Evolutionary conservation across 2,329 filamentous ascomycete species (phyloP).

Genomic region (Botrytis fragariae): DNA sequence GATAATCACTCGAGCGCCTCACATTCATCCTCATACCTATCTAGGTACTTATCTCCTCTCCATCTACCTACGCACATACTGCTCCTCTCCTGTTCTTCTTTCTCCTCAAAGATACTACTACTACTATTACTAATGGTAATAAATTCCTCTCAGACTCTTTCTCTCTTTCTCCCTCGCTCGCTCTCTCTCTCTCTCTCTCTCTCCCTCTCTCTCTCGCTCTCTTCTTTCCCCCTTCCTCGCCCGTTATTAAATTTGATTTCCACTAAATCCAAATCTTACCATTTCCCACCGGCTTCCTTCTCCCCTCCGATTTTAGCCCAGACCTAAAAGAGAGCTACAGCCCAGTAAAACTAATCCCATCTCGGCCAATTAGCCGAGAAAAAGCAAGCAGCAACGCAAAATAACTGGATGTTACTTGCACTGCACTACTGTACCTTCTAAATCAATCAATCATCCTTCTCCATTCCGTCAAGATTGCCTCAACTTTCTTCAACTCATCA

Average conservation of each 20-base stretch:
- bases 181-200: background rate
- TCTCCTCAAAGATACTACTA: background rate
- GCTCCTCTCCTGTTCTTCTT: background rate
- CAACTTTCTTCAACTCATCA: constrained; percentile 18
- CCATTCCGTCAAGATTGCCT: constrained; percentile 11
- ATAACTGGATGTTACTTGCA: constrained; percentile 3
- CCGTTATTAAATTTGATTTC: constrained; percentile 3
- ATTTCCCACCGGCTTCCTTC: constrained; percentile 5
- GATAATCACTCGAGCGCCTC: background rate
- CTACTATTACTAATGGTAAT: background rate
- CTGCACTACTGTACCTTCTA: constrained; percentile 6
- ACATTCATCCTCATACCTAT: background rate
- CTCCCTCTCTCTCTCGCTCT: background rate
- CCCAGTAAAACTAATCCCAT: background rate
- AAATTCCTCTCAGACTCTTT: background rate
- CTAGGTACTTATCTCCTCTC: background rate
- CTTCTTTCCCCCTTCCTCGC: background rate
- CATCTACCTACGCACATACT: background rate
- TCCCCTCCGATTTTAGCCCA: constrained; percentile 6
- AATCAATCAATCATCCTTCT: constrained; percentile 20
- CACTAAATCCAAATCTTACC: constrained; percentile 5
- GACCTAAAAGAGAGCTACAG: constrained; percentile 9
- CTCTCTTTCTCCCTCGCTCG: background rate
- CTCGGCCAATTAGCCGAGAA: background rate
- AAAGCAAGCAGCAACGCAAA: constrained; percentile 10